These are phyloP conservation scores for Triangularia verruculosa DNA, from an alignment of 2,329 filamentous ascomycete species.

Conservation along the genomic window DNA sequence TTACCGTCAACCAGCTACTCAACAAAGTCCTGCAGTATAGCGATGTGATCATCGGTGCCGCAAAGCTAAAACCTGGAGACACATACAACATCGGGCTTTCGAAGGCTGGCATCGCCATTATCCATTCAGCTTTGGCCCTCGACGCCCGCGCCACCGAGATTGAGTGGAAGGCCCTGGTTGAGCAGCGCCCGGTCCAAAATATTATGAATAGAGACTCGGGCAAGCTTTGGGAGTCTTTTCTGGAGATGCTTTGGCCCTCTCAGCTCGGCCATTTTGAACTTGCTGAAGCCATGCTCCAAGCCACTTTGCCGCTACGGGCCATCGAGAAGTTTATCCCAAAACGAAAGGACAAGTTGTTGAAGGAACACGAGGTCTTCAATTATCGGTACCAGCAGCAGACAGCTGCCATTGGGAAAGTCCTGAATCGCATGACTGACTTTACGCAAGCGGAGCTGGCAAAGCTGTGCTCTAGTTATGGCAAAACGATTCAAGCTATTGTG, in stretches of 20 bases:
- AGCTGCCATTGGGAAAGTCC: slow-evolving; percentile 65
- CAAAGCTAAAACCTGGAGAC: slow-evolving; percentile 46
- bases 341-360: slow-evolving; percentile 45
- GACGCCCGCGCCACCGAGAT: slow-evolving; percentile 68
- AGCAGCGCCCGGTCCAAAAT: slow-evolving; percentile 59
- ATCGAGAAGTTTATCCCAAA: slow-evolving; percentile 68
- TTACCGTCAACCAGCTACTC: slow-evolving; percentile 63
- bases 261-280: slow-evolving; percentile 56
- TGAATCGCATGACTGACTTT: slow-evolving; percentile 79
- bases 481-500: slow-evolving; percentile 69
- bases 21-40: slow-evolving; percentile 63
- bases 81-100: slow-evolving; percentile 51
- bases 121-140: slow-evolving; percentile 64
- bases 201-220: slow-evolving; percentile 68
- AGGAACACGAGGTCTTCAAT: slow-evolving; percentile 70
- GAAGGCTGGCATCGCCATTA: slow-evolving; percentile 58
- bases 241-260: slow-evolving; percentile 63
- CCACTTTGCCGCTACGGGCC: slow-evolving; percentile 66
- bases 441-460: slow-evolving; percentile 63
- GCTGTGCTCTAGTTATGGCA: slow-evolving; percentile 63
- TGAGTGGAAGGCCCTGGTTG: slow-evolving; percentile 65
- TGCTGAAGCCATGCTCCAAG: slow-evolving; percentile 70
- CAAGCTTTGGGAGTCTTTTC: slow-evolving; percentile 74
- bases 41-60: slow-evolving; percentile 55
- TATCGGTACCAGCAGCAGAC: slow-evolving; percentile 44